A percentile compares a stretch with the other conserved stretches of the same genome.
Evolutionary conservation across 2,329 filamentous ascomycete genomes (phyloP).

Genomic region (Plenodomus tracheiphilus): DNA sequence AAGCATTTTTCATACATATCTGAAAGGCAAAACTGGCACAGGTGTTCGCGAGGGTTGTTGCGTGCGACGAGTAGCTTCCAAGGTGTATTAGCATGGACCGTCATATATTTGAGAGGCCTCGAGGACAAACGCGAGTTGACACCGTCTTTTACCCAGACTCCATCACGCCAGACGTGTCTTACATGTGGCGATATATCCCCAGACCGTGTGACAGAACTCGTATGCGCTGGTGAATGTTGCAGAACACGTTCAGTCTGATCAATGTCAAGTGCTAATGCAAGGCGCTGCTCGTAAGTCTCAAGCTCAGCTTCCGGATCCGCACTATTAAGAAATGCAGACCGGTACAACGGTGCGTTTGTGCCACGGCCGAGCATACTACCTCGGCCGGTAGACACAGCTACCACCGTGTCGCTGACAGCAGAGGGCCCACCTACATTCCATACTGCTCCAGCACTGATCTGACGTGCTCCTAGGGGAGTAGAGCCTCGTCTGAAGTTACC

Average conservation of each 20-base stretch:
- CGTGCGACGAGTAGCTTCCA: slow-evolving; percentile 31
- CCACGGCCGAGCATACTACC: slow-evolving; percentile 69
- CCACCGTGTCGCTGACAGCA: slow-evolving; percentile 56
- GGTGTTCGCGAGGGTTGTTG: slow-evolving; percentile 35
- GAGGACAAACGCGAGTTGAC: slow-evolving; percentile 36
- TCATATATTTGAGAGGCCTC: background rate
- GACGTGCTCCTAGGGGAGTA: slow-evolving; percentile 25
- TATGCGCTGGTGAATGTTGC: slow-evolving; percentile 30
- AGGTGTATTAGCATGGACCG: slow-evolving; percentile 10
- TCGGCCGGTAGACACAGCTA: slow-evolving; percentile 62
- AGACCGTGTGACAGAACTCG: slow-evolving; percentile 4
- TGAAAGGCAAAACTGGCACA: slow-evolving; percentile 76
- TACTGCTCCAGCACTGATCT: slow-evolving; percentile 69
- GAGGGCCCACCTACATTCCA: slow-evolving; percentile 78
- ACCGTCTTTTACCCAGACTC: slow-evolving; percentile 45
- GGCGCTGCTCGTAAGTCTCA: slow-evolving; percentile 70
- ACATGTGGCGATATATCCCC: slow-evolving; percentile 4
- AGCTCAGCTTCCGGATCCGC: slow-evolving; percentile 61
- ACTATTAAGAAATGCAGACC: slow-evolving; percentile 58
- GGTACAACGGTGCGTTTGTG: slow-evolving; percentile 69
- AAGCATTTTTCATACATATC: slow-evolving; percentile 55
- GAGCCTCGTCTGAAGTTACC: slow-evolving; percentile 28
- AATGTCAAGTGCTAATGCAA: slow-evolving; percentile 81
- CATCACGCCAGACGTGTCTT: slow-evolving; percentile 46
- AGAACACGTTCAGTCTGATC: slow-evolving; percentile 71